Evolutionary conservation across 495 filamentous ascomycete species (phyloP), one percentile per base, ranked within the genome.

Genomic region (Penicillium goetzii): DNA sequence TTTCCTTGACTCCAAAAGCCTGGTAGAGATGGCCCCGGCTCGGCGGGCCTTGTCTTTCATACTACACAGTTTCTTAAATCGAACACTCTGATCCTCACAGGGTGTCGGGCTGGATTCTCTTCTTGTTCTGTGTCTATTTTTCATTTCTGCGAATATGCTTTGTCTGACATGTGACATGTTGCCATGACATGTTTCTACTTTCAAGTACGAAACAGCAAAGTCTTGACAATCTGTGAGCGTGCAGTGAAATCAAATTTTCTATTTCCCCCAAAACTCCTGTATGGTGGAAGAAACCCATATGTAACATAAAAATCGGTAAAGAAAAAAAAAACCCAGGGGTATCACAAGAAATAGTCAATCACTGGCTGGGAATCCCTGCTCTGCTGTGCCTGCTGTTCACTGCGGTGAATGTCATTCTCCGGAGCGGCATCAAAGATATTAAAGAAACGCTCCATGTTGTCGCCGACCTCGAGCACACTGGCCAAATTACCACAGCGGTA

Each of bases 351-450:
- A 77, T 91, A 91, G 65, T 90, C 88, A 66, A 90, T 85, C 66
- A 87, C 81, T 61, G 87, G 86, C 79, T 83, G 62, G 78, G 77
- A 45, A 69, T 91, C 88, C 71, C 84, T 81, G 55, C 77, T 83
- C 68, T 84, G 82, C 69, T 86, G 83, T 52, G 76, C 74, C 64
- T 86, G 83, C 68, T 89, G 84, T 70, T 97, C 92, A 4, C 76
- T 78, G 61, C 95, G 90, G 72, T 96, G 91, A 64, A 88, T 80
- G 74, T 96, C 94, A 66, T 99, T 98, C 76, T 98, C 96, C 17
- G 95, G 95, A 21, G 94, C 92, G 7, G 95, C 96, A 53, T 95
- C 92, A 74, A 99, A 99, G 14, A 98, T 92, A 74, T 99, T 99
- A 77, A 97, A 99, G 69, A 88, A 95, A 58, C 93, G 81, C 76